Evolutionary conservation across 495 filamentous ascomycete genomes (phyloP).

Genomic region (Trichoderma gamsii): DNA sequence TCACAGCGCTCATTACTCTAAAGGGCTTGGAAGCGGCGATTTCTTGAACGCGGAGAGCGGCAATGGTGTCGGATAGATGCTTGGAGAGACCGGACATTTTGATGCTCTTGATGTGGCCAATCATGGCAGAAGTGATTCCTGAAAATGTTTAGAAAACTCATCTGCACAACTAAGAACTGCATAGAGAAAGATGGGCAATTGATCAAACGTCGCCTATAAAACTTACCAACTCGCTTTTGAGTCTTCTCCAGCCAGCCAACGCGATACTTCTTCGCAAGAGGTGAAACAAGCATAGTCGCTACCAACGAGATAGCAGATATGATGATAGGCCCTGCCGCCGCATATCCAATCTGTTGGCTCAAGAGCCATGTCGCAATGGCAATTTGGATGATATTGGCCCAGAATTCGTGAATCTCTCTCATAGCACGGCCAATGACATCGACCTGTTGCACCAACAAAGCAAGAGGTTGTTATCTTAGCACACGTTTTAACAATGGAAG

Average conservation of each 20-base stretch:
- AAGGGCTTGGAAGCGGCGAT: slow-evolving; percentile 26
- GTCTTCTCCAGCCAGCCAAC: slow-evolving; percentile 34
- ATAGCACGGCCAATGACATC: slow-evolving; percentile 47
- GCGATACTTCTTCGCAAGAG: slow-evolving; percentile 24
- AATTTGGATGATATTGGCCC: slow-evolving; percentile 34
- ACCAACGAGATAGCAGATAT: slow-evolving; percentile 26
- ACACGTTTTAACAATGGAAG: neutral
- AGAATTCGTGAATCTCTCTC: slow-evolving; percentile 50
- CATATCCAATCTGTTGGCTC: slow-evolving; percentile 23
- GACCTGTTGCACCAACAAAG: slow-evolving; percentile 19
- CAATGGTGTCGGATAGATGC: slow-evolving; percentile 24
- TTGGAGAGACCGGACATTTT: slow-evolving; percentile 35
- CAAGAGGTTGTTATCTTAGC: no score
- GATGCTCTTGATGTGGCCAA: slow-evolving; percentile 37
- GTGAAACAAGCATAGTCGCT: slow-evolving; percentile 20
- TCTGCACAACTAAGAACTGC: no score
- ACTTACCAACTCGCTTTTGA: slow-evolving; percentile 32
- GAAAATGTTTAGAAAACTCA: neutral
- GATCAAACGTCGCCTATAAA: neutral
- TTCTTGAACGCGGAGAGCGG: slow-evolving; percentile 31
- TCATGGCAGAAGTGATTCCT: slow-evolving; percentile 28
- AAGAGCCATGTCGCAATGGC: slow-evolving; percentile 27
- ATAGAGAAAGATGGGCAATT: no score
- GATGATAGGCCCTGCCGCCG: slow-evolving; percentile 23
- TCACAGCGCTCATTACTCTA: slow-evolving; percentile 21